Base-by-base conservation (phyloP, 2,329 filamentous ascomycete genomes). In the Akanthomyces dipterigenus region DNA sequence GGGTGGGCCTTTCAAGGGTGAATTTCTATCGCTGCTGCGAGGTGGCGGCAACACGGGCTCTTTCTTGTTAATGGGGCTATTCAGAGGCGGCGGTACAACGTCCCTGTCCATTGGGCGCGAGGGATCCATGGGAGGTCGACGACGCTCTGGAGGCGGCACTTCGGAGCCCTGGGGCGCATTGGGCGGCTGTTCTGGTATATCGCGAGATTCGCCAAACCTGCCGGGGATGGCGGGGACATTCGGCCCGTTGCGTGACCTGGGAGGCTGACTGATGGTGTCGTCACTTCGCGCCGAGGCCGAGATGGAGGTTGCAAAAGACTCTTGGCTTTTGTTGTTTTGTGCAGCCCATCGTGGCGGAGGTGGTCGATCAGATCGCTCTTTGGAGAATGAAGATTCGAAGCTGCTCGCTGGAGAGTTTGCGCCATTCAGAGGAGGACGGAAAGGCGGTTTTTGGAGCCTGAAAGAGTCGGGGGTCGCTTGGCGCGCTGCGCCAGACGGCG, bases 41-140 rank as follows among this genome's bases (percentile, higher is more conserved):
- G 82, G 82, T 0, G 80, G 78, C 82, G 34, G 71, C 76, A 38
- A 73, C 70, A 24, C 72, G 75, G 26, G 82, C 79, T 64, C 74
- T 34, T 46, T 76, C 50, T 78, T 80, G 60, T 73, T 71, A 8
- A 71, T 72, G 28, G 80, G 78, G 65, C 81, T 84, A 73, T 82
- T 82, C 46, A 86, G 68, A 5, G 83, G 83, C 3, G 82, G 83
- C 7, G 83, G 83, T 3, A 86, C 82, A 40, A 86, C 71, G 57
- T 83, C 80, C 53, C 78, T 78, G 65, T 86, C 79, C 55, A 79
- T 76, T 8, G 82, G 82, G 36, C 82, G 76, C 7, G 81, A 72
- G 8, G 82, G 80, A 63, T 87, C 82, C 84, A 90, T 88, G 0
- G 86, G 85, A 2, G 87, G 87, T 54, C 87, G 77, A 70, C 81